Conservation (phyloP, 2,329 filamentous ascomycete species). For the Alternaria metachromatica region DNA sequence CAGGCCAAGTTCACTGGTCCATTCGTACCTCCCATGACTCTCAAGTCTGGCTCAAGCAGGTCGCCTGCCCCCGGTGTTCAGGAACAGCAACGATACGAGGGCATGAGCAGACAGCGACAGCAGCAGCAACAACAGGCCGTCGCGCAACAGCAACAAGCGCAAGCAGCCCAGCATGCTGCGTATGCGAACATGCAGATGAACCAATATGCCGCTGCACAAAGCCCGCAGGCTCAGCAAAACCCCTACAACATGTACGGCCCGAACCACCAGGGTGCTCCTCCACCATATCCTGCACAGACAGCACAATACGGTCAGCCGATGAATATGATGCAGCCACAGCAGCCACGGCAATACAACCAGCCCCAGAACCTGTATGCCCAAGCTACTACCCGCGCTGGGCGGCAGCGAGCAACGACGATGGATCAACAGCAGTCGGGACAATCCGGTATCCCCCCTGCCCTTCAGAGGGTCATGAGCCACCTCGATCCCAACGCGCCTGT, state of each 20-base stretch:
- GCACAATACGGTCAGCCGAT: conserved; percentile 64
- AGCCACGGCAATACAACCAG: conserved; percentile 54
- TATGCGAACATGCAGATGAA: conserved; percentile 69
- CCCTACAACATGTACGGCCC: conserved; percentile 82
- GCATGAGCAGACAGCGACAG: conserved; percentile 88
- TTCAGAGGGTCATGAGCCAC: conserved; percentile 94
- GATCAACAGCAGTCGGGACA: conserved; percentile 91
- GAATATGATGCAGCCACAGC: conserved; percentile 50
- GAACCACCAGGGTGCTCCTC: conserved; percentile 73
- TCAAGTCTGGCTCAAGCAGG: conserved; percentile 85
- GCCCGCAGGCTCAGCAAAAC: conserved; percentile 60
- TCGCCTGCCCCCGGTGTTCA: conserved; percentile 92
- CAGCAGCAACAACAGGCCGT: conserved; percentile 57
- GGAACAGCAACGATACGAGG: conserved; percentile 94
- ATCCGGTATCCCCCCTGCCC: conserved; percentile 87
- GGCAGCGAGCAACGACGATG: conserved; percentile 94
- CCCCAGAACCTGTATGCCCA: conserved; percentile 78
- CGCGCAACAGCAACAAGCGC: conserved; percentile 63
- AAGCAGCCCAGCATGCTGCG: conserved; percentile 68
- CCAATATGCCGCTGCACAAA: conserved; percentile 56
- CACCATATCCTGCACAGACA: conserved; percentile 78
- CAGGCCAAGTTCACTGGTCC: conserved; percentile 96
- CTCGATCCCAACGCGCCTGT: conserved; percentile 95
- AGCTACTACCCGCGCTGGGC: conserved; percentile 75
- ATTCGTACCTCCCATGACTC: conserved; percentile 95